Evolutionary conservation across 2,329 filamentous ascomycete species (phyloP).

Genomic region (Tolypocladium ophioglossoides): DNA sequence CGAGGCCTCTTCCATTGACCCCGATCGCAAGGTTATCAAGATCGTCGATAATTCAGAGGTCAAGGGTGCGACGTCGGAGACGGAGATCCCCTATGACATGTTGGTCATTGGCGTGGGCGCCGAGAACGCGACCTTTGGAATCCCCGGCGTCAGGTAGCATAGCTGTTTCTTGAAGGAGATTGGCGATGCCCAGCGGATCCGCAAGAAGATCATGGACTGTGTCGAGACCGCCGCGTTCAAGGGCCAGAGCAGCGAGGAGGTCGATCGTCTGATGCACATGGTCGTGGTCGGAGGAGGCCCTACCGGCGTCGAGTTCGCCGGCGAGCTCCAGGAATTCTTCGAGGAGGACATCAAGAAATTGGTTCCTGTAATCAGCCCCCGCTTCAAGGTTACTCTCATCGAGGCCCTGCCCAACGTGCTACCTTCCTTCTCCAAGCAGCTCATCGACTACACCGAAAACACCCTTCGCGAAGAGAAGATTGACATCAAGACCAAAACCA

Average conservation of each 20-base stretch:
- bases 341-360: conserved; percentile 97
- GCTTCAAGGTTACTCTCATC: conserved; percentile 95
- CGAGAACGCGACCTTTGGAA: conserved; percentile 97
- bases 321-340: conserved; percentile 98
- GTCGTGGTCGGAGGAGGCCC: conserved; percentile 90
- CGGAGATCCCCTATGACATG: conserved; percentile 95
- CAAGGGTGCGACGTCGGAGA: conserved; percentile 71
- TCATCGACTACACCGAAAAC: conserved; percentile 98
- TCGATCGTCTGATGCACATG: conserved; percentile 95
- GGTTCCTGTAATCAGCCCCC: conserved; percentile 87
- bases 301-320: conserved; percentile 95
- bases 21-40: conserved; percentile 76
- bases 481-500: conserved; percentile 94
- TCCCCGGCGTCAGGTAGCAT: conserved; percentile 88
- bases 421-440: conserved; percentile 96
- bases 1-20: conserved; percentile 90
- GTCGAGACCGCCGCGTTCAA: conserved; percentile 98
- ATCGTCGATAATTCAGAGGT: conserved; percentile 90
- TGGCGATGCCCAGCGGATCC: conserved; percentile 86
- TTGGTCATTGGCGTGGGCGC: conserved; percentile 94
- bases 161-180: conserved; percentile 99
- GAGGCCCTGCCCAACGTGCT: conserved; percentile 94
- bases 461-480: conserved; percentile 99
- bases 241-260: conserved; percentile 78
- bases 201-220: conserved; percentile 99